Base-by-base conservation (phyloP, 192 early-diverging fungal genomes). In the Umbelopsis sp. region DNA sequence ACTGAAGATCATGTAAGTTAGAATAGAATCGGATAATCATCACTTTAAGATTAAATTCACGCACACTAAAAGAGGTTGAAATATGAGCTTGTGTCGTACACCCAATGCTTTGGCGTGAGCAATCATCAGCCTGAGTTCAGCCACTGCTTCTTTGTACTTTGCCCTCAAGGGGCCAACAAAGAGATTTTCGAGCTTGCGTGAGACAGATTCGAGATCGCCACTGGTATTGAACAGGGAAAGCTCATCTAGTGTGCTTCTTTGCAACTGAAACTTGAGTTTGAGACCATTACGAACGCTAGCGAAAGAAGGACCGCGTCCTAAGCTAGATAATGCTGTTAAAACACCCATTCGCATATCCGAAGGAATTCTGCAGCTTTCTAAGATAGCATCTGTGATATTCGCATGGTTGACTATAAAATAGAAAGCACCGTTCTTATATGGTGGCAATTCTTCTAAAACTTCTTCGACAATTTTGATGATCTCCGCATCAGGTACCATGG, bases 401-500 rank as follows among this genome's bases (percentile, higher is more conserved):
- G 87, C 82, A 74, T 96, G 92, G 78, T 94, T 97, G 46, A 96
- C 44, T 67, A 92, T 64, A 66, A 92, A 86, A 18, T 75, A 75
- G 37, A 88, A 85, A 1, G 84, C 76, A 7, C 84, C 84, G 67
- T 84, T 82, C 66, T 87, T 85, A 66, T 89, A 89, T 25, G 89
- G 83, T 21, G 90, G 91, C 44, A 91, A 80, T 53, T 88, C 89
- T 64, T 88, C 84, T 53, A 92, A 70, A 4, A 92, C 77, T 80
- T 93, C 89, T 52, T 88, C 88, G 7, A 91, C 90, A 1, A 94
- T 89, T 27, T 91, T 90, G n/a, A 98, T 77, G 1, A 95, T 85
- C 76, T 98, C 97, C 3, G 95, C 95, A 41, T 96, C 96, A 0
- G 93, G 87, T 46, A 94, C 84, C 88, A 90, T 92, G 48, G 73